A percentile compares a stretch with the other conserved stretches of the same genome.
Conservation (phyloP, 2,329 filamentous ascomycete species). For the Apiospora hydei region DNA sequence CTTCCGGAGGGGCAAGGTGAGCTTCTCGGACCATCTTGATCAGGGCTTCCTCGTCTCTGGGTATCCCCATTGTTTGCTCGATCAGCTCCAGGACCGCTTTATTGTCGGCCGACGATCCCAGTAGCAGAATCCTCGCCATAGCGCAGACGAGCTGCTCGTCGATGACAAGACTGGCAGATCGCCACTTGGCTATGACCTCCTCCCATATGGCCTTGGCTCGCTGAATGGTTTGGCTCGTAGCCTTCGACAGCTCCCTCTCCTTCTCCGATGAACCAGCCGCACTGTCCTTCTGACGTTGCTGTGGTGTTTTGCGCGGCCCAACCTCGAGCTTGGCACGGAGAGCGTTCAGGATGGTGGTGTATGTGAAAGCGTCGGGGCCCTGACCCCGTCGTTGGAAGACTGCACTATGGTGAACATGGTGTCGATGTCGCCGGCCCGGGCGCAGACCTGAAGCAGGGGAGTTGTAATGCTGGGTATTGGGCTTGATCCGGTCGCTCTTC, state of each 20-base stretch:
- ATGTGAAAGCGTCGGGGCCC: constrained; percentile 75
- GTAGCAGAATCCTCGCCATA: constrained; percentile 81
- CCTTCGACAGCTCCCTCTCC: constrained; percentile 38
- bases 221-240: constrained; percentile 58
- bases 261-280: constrained; percentile 35
- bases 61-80: constrained; percentile 83
- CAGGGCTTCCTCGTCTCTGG: constrained; percentile 54
- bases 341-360: constrained; percentile 82
- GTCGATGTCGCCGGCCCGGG: constrained; percentile 77
- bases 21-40: constrained; percentile 6
- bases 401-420: constrained; percentile 78
- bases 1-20: background rate
- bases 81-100: constrained; percentile 77
- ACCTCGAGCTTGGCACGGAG: constrained; percentile 60
- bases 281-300: constrained; percentile 35
- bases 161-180: constrained; percentile 70
- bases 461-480: constrained; percentile 85
- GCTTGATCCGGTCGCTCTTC: constrained; percentile 67
- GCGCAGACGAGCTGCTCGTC: constrained; percentile 82
- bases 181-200: constrained; percentile 81
- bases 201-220: constrained; percentile 81
- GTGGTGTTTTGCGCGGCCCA: background rate
- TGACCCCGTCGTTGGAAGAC: constrained; percentile 70
- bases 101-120: constrained; percentile 69
- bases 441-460: constrained; percentile 85